A percentile compares a stretch with the other conserved stretches of the same genome.
Evolutionary conservation across 1,284 basidiomycete species (phyloP).

Genomic region (Cryptococcus amylolentus): DNA sequence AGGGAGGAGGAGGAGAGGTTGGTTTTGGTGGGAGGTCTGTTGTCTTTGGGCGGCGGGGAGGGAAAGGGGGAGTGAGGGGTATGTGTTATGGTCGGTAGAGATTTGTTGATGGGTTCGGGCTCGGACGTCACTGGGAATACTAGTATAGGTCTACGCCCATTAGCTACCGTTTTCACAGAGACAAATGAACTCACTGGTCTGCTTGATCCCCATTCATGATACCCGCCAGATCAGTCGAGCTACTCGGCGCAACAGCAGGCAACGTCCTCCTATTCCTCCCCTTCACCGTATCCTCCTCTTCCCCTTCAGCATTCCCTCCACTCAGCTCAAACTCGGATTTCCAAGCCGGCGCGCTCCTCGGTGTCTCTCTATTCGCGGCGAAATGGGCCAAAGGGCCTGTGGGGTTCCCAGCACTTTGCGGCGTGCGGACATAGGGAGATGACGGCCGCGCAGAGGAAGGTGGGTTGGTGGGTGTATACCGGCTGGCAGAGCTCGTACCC

Average conservation of each 20-base stretch:
- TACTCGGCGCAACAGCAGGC: constrained; percentile 11
- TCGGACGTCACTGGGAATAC: background rate
- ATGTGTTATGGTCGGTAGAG: constrained; percentile 32
- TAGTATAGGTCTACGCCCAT: too few species aligned
- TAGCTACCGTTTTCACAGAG: too few species aligned
- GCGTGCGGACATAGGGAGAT: background rate
- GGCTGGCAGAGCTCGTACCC: constrained; percentile 1
- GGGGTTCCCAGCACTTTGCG: background rate
- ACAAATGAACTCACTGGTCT: too few species aligned
- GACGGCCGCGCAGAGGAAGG: background rate
- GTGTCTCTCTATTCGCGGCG: background rate
- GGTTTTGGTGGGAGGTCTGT: background rate
- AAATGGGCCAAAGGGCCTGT: background rate
- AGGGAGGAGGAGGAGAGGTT: background rate
- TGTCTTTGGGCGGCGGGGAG: constrained; percentile 2
- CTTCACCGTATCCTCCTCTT: constrained; percentile 20
- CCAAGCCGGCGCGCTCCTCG: constrained; percentile 16
- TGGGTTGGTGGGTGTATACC: constrained; percentile 7
- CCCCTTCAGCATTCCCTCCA: constrained; percentile 12
- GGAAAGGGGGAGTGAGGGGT: constrained; percentile 24
- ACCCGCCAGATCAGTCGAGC: background rate
- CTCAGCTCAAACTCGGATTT: constrained; percentile 25
- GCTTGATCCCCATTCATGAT: background rate
- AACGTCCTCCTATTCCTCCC: constrained; percentile 23
- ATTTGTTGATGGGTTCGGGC: too few species aligned